phyloP scores from a whole-genome alignment of 1,139 yeast genomes.

The Meyerozyma sp. region DNA sequence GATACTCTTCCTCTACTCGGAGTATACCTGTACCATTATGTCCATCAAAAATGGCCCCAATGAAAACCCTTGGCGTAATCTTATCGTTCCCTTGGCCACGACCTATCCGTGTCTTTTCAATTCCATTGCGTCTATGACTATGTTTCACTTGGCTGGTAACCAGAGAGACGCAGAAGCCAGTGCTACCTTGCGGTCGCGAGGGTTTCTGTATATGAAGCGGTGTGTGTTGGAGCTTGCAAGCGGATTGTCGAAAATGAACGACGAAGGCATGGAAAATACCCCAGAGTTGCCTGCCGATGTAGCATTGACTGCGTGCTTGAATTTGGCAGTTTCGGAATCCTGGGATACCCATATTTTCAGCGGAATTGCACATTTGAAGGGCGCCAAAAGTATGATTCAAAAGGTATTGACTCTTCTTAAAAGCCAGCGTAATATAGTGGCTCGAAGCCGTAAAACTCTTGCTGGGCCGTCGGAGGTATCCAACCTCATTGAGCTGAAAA shows the following conservation, averaged over 20 bases:
- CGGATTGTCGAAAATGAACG: constrained; percentile 37
- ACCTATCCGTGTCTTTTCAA: constrained; percentile 52
- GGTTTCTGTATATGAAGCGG: constrained; percentile 53
- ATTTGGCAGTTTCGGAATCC: constrained; percentile 59
- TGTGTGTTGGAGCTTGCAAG: constrained; percentile 56
- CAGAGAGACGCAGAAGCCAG: constrained; percentile 31
- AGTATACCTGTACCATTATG: constrained; percentile 57
- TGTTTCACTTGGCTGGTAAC: constrained; percentile 53
- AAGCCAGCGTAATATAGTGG: constrained; percentile 18
- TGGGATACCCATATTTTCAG: constrained; percentile 66
- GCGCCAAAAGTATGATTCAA: constrained; percentile 60
- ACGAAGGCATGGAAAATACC: constrained; percentile 9
- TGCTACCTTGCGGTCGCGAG: constrained; percentile 39
- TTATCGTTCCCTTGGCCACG: constrained; percentile 50
- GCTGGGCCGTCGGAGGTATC: constrained; percentile 8
- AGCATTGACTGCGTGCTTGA: constrained; percentile 59
- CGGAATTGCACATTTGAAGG: constrained; percentile 63
- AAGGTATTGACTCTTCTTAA: constrained; percentile 32
- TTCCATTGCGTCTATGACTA: constrained; percentile 61
- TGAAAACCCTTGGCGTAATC: constrained; percentile 66
- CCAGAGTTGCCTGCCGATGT: constrained; percentile 55
- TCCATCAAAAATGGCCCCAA: constrained; percentile 58
- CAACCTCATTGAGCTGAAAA: constrained; percentile 9
- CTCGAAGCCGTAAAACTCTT: constrained; percentile 10
- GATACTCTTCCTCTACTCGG: constrained; percentile 27